Base-by-base conservation (phyloP, 768 basidiomycete genomes). In the Udeniomyces megalosporus region DNA sequence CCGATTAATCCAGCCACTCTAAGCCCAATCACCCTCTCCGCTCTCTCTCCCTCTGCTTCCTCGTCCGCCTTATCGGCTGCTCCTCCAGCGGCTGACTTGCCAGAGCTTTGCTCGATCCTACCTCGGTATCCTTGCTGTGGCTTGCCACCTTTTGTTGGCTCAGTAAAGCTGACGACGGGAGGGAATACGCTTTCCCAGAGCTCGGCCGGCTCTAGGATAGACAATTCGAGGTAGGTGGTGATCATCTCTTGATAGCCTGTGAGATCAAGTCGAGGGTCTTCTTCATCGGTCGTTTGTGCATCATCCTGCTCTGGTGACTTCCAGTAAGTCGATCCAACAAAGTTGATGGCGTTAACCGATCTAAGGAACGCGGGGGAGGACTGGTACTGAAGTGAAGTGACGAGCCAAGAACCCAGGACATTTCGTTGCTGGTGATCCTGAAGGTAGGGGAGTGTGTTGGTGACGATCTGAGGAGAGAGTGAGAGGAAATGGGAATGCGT, bases 391-490 rank as follows among this genome's bases (percentile, higher is more conserved):
- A 75, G 60, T 12, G 71, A 68, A 22, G 74, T 69, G 10, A 71
- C 69, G 50, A 75, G 58, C 70, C 71, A 71, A 20, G 73, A 70
- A 1, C 72, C 73, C n/a, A 75, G 52, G 8, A 72, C 67, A 62
- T 75, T 73, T 17, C 74, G 66, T 29, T 69, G 66, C 48, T 75
- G 74, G 50, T 66, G 65, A 45, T 83, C 79, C 28, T 73, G 74
- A 17, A 82, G 69, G 67, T 81, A 79, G 50, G 75, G 74, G 17
- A 82, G 66, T 4, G 84, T 73, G 3, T 85, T 78, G 3, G 78
- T 77, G 2, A 92, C 78, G 14, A 95, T 74, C 7, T 81, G 78
- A 0, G 78, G 68, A 66, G 93, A 88, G 2, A 86, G 70, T 0
- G 76, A 77, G 45, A 80, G 81, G 31, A 82, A 78, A 4, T 81